Evolutionary conservation across 108 stramenopile species (phyloP).

Genomic region (Nitzschia sp.): DNA sequence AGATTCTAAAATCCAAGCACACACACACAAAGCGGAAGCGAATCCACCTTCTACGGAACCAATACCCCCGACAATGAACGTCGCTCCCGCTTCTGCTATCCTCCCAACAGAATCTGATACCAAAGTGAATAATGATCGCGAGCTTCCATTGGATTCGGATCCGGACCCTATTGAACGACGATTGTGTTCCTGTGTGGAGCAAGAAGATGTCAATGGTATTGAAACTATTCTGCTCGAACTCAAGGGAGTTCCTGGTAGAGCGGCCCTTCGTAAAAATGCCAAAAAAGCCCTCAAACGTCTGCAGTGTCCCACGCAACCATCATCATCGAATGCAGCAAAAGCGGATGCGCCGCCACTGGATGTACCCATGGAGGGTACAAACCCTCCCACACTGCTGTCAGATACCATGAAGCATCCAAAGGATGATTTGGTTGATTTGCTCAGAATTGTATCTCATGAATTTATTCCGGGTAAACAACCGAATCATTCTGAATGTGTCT

Average conservation of each 20-base stretch:
- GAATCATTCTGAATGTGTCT: constrained; percentile 23
- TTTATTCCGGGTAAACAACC: constrained; percentile 10
- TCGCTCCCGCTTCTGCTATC: too few species aligned
- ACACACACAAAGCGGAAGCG: too few species aligned
- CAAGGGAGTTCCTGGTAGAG: constrained; percentile 83
- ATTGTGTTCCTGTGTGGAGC: constrained; percentile 52
- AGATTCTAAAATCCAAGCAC: too few species aligned
- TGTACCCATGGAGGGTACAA: not conserved
- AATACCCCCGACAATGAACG: too few species aligned
- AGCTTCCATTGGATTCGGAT: not conserved
- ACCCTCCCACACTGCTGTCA: not conserved
- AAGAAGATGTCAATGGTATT: constrained; percentile 67
- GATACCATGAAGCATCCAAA: not conserved
- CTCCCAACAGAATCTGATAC: not conserved
- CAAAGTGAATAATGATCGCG: not conserved
- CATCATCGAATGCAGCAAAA: not conserved
- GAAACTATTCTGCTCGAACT: constrained; percentile 66
- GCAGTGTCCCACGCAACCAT: constrained; percentile 11
- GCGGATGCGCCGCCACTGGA: constrained; percentile 8
- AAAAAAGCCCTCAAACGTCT: constrained; percentile 87
- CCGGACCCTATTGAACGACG: constrained; percentile 46
- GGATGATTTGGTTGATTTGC: constrained; percentile 1
- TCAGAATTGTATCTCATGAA: constrained; percentile 26
- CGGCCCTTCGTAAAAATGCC: constrained; percentile 83
- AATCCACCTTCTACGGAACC: too few species aligned